phyloP scores from a whole-genome alignment of 768 basidiomycete species.

The Agaricus sinodeliciosus region DNA sequence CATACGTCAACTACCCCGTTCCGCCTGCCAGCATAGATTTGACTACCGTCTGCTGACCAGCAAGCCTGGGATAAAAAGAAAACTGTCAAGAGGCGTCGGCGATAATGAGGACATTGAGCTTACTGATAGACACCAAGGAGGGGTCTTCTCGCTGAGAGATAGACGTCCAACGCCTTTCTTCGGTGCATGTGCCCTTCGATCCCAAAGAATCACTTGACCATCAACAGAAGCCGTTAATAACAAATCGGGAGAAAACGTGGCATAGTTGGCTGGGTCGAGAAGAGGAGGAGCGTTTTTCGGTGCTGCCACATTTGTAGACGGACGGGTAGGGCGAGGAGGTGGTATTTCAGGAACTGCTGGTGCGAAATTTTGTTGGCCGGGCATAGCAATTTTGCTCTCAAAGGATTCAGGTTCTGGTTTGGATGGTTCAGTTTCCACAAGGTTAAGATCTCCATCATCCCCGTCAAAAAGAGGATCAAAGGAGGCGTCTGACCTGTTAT shows the following conservation, averaged over 20 bases:
- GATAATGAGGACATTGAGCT: slow-evolving; percentile 20
- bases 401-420: slow-evolving; percentile 2
- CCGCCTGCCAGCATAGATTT: slow-evolving; percentile 86
- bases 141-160: slow-evolving; percentile 87
- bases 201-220: slow-evolving; percentile 90
- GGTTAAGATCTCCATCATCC: slow-evolving; percentile 51
- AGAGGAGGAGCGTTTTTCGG: slow-evolving; percentile 76
- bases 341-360: slow-evolving; percentile 12
- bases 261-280: slow-evolving; percentile 53
- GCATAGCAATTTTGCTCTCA: slow-evolving; percentile 12
- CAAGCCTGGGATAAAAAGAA: slow-evolving; percentile 58
- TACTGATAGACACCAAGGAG: slow-evolving; percentile 95
- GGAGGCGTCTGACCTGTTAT: slow-evolving; percentile 72
- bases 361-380: slow-evolving; percentile 7
- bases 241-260: slow-evolving; percentile 71
- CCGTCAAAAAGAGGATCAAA: slow-evolving; percentile 88
- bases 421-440: slow-evolving; percentile 5
- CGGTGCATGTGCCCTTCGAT: slow-evolving; percentile 60
- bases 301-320: slow-evolving; percentile 34
- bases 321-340: not conserved
- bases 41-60: slow-evolving; percentile 85
- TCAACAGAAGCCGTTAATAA: slow-evolving; percentile 88
- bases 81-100: not conserved
- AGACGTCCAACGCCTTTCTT: slow-evolving; percentile 76
- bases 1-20: slow-evolving; percentile 91